Base-by-base conservation (phyloP, 257 asterid genomes). In the Solanum arcanum region DNA sequence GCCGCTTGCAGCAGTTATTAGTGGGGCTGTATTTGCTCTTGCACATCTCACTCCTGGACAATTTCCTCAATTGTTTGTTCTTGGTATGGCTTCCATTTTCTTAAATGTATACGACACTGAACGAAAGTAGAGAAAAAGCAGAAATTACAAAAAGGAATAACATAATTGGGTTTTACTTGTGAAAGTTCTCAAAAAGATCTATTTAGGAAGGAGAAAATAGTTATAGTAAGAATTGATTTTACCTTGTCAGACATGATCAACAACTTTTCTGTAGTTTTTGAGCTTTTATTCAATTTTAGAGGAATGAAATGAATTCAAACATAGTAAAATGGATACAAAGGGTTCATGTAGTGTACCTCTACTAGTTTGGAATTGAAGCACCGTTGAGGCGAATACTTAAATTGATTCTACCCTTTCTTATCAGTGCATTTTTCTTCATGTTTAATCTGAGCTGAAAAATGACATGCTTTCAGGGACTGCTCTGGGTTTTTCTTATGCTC, bases 41-140 rank as follows among this genome's bases (percentile, higher is more conserved):
- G 99, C 99, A 41, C 99, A 97, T 93, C 95, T 95, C 89, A 94
- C 99, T 86, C 99, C 99, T 41, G 98, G 97, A 85, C 93, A 95
- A 90, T 93, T 97, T 89, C 99, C 99, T 81, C 99, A 95, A 91
- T 91, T 97, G 60, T 97, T 97, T 84, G 96, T 95, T 83, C 97
- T 97, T 39, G 99, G 99, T 97, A 95, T 11, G 84, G 83, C 76
- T 86, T 74, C 84, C 68, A 27, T 47, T 16, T 47, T 11, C 85
- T 80, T 47, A 27, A 11, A 47, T 3, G 14, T 49, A 80, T 29
- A 80, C 5, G 44, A 29, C 68, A 29, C 20, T 5, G 44, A 20
- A 80, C 3, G 9, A 29, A 27, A 16, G 44, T 29, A 80, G 66
- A 47, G 68, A 33, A 80, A 80, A 80, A 29, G 29, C 68, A 47